Percentiles rank a stretch among this genome's conserved stretches.
Evolutionary conservation across 495 filamentous ascomycete genomes (phyloP).

Genomic region (Hypoxylon fragiforme): DNA sequence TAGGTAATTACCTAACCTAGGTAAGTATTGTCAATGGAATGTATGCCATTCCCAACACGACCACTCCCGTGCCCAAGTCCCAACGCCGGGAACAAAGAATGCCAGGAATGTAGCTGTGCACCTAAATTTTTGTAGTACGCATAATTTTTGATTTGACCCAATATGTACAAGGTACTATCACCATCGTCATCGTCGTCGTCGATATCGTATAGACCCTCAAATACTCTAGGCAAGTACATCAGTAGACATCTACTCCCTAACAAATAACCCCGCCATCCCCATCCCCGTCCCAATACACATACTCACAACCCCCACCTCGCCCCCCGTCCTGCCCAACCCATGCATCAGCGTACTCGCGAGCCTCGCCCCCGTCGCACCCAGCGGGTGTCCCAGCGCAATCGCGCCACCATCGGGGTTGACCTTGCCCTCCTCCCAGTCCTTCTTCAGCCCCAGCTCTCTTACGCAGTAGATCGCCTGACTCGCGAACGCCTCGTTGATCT

Average conservation of each 20-base stretch:
- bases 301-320: conserved; percentile 72
- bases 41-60: neutral
- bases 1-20: neutral
- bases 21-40: conserved; percentile 6
- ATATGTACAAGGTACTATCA: neutral
- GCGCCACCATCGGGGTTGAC: conserved; percentile 93
- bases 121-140: too few species aligned
- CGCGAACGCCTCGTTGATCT: conserved; percentile 96
- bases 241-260: conserved; percentile 81
- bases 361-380: conserved; percentile 88
- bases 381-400: conserved; percentile 89
- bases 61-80: neutral
- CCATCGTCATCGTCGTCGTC: neutral
- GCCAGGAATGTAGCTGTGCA: too few species aligned
- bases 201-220: neutral
- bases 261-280: conserved; percentile 87
- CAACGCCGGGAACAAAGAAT: neutral
- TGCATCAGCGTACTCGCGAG: conserved; percentile 77
- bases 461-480: conserved; percentile 84
- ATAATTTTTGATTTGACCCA: too few species aligned
- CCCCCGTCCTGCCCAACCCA: conserved; percentile 58
- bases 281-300: conserved; percentile 95
- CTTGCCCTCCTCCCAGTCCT: conserved; percentile 59
- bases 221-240: too few species aligned
- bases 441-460: conserved; percentile 69